These are phyloP conservation scores for Cordia subcordata DNA, from an alignment of 257 asterid species.

Conservation along the genomic window DNA sequence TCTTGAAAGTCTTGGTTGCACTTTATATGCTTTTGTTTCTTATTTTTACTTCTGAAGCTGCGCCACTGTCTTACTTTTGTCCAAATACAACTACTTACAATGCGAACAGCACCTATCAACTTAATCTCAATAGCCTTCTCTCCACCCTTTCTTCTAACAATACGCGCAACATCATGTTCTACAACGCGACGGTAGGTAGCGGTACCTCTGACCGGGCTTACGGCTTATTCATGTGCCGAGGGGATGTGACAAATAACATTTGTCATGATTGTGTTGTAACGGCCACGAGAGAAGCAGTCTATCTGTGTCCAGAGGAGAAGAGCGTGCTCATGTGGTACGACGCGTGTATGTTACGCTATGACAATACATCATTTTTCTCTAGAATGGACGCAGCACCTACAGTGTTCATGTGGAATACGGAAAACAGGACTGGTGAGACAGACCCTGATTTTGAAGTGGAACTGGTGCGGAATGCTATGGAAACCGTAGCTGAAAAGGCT, in stretches of 20 bases:
- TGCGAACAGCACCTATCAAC: background rate
- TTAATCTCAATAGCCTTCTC: constrained; percentile 9
- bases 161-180: background rate
- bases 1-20: background rate
- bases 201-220: background rate
- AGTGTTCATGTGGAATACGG: too few relatives aligned
- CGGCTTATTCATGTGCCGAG: background rate
- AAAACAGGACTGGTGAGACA: background rate
- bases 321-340: background rate
- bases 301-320: background rate
- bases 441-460: background rate
- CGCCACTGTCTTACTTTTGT: background rate
- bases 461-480: background rate
- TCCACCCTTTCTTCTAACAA: background rate
- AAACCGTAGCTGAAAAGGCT: background rate
- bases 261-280: background rate
- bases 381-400: background rate
- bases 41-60: background rate
- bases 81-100: background rate
- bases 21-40: background rate
- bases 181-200: background rate
- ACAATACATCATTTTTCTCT: background rate
- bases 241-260: too few relatives aligned
- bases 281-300: background rate
- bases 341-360: background rate